Evolutionary conservation across 306 rosid genomes (phyloP).

Genomic region (Cucurbita ficifolia): DNA sequence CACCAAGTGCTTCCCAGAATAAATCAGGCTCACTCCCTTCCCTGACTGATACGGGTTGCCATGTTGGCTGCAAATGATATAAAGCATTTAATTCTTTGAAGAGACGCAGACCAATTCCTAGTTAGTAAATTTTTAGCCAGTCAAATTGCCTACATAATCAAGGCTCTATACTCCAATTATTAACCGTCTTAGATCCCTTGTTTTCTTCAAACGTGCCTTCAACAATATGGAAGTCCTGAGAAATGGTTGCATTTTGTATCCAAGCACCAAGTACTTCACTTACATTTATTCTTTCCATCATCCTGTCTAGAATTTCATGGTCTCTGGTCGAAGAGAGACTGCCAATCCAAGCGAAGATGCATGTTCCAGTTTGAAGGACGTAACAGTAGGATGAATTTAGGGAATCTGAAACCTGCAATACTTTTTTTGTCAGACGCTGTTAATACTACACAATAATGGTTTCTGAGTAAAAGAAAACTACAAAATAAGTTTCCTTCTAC

Average conservation of each 20-base stretch:
- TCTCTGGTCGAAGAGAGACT: conserved; percentile 62
- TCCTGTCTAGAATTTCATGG: conserved; percentile 78
- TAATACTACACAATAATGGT: neutral
- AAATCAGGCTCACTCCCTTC: conserved; percentile 82
- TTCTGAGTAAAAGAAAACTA: neutral
- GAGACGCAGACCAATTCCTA: neutral
- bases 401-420: conserved; percentile 58
- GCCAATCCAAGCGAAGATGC: conserved; percentile 81
- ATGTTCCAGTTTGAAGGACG: conserved; percentile 55
- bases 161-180: neutral
- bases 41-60: conserved; percentile 72
- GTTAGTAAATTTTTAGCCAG: neutral
- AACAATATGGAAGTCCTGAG: neutral
- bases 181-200: neutral
- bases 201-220: neutral
- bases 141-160: neutral
- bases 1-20: conserved; percentile 70
- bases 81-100: conserved; percentile 6
- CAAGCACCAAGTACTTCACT: conserved; percentile 14
- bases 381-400: conserved; percentile 88
- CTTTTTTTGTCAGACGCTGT: neutral
- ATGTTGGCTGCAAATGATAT: conserved; percentile 44
- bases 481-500: neutral
- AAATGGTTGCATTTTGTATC: neutral
- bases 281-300: conserved; percentile 65